Evolutionary conservation across 352 stramenopile genomes (phyloP).

Genomic region (Phytophthora megakarya): DNA sequence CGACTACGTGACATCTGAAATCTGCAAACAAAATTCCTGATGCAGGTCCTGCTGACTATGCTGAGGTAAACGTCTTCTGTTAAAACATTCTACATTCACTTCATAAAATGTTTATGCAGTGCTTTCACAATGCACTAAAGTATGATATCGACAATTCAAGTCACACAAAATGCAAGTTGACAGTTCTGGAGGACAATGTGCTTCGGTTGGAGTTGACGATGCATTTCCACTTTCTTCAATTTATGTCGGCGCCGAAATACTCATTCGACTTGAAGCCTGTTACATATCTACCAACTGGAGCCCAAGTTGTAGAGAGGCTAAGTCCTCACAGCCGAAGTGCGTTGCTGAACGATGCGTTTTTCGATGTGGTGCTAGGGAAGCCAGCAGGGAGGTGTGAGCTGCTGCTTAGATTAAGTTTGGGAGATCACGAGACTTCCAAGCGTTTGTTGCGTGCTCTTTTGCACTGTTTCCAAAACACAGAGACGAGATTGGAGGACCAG

Average conservation of each 20-base stretch:
- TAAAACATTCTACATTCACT: not conserved
- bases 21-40: conserved; percentile 18
- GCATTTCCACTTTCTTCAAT: not conserved
- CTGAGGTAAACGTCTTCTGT: not conserved
- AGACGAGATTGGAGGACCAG: conserved; percentile 88
- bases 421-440: conserved; percentile 56
- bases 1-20: conserved; percentile 11
- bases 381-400: conserved; percentile 80
- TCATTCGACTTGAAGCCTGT: conserved; percentile 4
- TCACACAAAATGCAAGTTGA: not conserved
- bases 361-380: conserved; percentile 86
- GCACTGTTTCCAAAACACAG: conserved; percentile 79
- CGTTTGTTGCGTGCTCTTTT: conserved; percentile 73
- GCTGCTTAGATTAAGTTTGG: conserved; percentile 70
- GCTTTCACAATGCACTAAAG: not conserved
- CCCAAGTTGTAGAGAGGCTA: conserved; percentile 53
- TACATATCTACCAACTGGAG: conserved; percentile 34
- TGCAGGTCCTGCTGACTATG: conserved; percentile 7
- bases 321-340: conserved; percentile 63
- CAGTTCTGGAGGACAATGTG: not conserved
- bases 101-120: not conserved
- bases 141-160: not conserved
- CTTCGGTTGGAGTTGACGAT: not conserved
- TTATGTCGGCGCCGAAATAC: not conserved
- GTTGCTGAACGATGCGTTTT: conserved; percentile 80